Evolutionary conservation across 495 filamentous ascomycete species (phyloP).

Genomic region (Penicillium robsamsonii): DNA sequence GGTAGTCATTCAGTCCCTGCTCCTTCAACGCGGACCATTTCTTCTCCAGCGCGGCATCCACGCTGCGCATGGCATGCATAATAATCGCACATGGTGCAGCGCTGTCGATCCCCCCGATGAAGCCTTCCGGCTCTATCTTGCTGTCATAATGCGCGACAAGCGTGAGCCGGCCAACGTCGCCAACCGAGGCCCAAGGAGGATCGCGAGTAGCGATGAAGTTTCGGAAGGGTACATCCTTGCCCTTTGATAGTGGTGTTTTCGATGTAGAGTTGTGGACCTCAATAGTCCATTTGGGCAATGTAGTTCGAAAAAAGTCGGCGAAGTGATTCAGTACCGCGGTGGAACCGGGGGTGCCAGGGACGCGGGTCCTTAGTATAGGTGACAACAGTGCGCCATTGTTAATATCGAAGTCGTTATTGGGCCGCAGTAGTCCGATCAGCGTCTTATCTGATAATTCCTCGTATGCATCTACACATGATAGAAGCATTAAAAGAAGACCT

Average conservation of each 20-base stretch:
- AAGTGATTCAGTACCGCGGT: constrained; percentile 76
- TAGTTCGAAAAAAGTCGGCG: constrained; percentile 67
- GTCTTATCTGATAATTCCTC: constrained; percentile 69
- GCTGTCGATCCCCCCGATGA: constrained; percentile 92
- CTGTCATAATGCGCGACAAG: constrained; percentile 95
- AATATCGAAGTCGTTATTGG: constrained; percentile 78
- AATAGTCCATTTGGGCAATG: constrained; percentile 76
- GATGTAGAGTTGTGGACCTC: constrained; percentile 83
- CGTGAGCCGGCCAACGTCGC: constrained; percentile 76
- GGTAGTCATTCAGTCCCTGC: constrained; percentile 45
- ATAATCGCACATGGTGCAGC: constrained; percentile 92
- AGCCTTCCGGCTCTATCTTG: constrained; percentile 76
- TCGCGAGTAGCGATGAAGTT: constrained; percentile 89
- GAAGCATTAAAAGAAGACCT: constrained; percentile 22
- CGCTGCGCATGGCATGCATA: constrained; percentile 75
- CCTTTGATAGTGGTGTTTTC: constrained; percentile 69
- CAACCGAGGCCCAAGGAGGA: constrained; percentile 71
- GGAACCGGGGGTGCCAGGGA: constrained; percentile 82
- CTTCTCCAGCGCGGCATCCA: constrained; percentile 74
- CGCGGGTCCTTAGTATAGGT: constrained; percentile 85
- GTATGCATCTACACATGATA: constrained; percentile 56
- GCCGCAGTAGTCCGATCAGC: constrained; percentile 63
- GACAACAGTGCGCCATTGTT: constrained; percentile 70
- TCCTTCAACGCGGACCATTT: constrained; percentile 75
- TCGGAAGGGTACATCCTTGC: constrained; percentile 70